These are phyloP conservation scores for Fragosphaeria purpurea DNA, from an alignment of 2,329 filamentous ascomycete genomes.

Conservation along the genomic window DNA sequence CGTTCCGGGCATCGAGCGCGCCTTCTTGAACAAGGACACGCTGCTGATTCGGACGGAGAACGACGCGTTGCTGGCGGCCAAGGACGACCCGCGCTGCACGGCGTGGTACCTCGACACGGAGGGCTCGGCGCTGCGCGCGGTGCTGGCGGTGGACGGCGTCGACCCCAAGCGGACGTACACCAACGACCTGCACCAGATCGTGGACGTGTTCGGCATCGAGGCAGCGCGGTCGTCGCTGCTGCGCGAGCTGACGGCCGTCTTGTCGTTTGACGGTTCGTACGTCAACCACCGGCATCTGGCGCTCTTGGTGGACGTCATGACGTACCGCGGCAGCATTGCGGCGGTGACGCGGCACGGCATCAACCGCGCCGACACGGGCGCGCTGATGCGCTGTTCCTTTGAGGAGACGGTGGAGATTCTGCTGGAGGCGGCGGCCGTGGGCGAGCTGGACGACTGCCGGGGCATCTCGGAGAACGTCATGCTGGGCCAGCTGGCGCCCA, in stretches of 20 bases:
- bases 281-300: conserved; percentile 98
- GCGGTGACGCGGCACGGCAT: conserved; percentile 97
- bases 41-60: conserved; percentile 57
- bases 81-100: conserved; percentile 63
- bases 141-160: conserved; percentile 79
- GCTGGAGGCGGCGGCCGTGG: conserved; percentile 85
- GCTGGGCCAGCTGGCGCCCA: conserved; percentile 91
- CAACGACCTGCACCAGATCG: conserved; percentile 91
- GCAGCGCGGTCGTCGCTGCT: conserved; percentile 80
- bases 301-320: conserved; percentile 95
- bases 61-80: conserved; percentile 64
- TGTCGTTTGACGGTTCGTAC: conserved; percentile 98
- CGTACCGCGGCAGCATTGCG: conserved; percentile 84
- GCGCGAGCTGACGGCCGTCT: conserved; percentile 78
- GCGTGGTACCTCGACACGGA: conserved; percentile 97
- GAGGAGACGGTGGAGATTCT: conserved; percentile 99
- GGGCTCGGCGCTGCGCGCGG: conserved; percentile 75
- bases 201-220: conserved; percentile 93
- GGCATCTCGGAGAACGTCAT: conserved; percentile 99
- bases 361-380: conserved; percentile 94
- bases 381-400: conserved; percentile 98
- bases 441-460: conserved; percentile 93
- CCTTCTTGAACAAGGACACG: conserved; percentile 80
- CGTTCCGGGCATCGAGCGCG: conserved; percentile 77
- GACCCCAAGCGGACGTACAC: conserved; percentile 80